Evolutionary conservation across 2,329 filamentous ascomycete genomes (phyloP), one percentile per base, ranked within the genome.

Genomic region (Beauveria medogensis): DNA sequence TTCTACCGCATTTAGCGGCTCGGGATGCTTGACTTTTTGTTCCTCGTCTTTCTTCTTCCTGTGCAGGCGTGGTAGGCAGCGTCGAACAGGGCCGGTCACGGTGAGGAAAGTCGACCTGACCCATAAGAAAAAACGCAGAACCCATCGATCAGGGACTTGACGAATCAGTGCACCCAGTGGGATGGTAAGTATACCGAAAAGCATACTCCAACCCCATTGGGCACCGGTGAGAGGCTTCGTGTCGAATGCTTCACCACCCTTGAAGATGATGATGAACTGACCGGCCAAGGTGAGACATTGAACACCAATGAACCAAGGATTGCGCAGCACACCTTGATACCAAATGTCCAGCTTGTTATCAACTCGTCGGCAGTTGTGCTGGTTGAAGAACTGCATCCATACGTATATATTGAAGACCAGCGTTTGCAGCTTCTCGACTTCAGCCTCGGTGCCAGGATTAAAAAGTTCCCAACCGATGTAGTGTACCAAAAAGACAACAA

Each of bases 381-480:
- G 84, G 67, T 94, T 93, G 80, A 93, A 93, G 64, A 94, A 90
- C 66, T 93, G 90, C 88, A 93, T 91, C 88, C 89, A 92, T 50
- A 92, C 88, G 66, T 92, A 93, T 0, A 88, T 89, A 74, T 93
- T 94, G 79, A 93, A 92, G 5, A 93, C 86, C 12, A 93, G 78
- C 1, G 89, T 91, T 60, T 84, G 74, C 56, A 89, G 74, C 59
- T 83, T 73, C 10, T 52, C 59, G 1, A 43, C 20, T 10, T 65
- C 62, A 2, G 53, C 43, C 1, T 53, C 12, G 12, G 44, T 60
- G 30, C 37, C 52, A 5, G 63, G 61, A 12, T 60, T 37, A 24
- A 83, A 73, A 62, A 84, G 79, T 62, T 80, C 80, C 62, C 78
- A 73, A 43, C 83, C 81, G 2, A 80, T 80, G 64, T 83, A 82